Conservation (phyloP, 352 stramenopile species). For the Pythium brassicae region DNA sequence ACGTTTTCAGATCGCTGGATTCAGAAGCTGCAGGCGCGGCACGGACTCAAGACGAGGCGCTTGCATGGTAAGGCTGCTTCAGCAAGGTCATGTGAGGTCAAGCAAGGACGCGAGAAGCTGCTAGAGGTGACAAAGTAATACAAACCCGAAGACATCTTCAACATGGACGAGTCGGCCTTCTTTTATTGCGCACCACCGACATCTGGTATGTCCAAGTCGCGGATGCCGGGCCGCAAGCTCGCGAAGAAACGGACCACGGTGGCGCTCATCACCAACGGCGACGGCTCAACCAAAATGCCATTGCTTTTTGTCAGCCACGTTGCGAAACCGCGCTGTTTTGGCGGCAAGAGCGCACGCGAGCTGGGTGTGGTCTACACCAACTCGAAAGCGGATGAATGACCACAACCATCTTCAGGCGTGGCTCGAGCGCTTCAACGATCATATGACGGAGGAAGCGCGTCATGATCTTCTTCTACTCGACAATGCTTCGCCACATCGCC, state of each 20-base stretch:
- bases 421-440: not conserved
- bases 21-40: not conserved
- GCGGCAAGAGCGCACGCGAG: not conserved
- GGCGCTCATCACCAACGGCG: not conserved
- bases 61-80: not conserved
- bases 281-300: not conserved
- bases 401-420: not conserved
- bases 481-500: not conserved
- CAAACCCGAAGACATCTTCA: not conserved
- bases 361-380: not conserved
- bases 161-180: not conserved
- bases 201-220: not conserved
- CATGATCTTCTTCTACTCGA: not conserved
- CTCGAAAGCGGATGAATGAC: not conserved
- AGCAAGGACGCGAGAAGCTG: not conserved
- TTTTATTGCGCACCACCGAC: not conserved
- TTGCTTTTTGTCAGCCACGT: not conserved
- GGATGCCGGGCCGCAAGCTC: not conserved
- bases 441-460: not conserved
- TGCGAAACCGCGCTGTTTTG: not conserved
- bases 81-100: not conserved
- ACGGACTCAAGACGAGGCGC: not conserved
- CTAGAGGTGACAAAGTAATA: slow-evolving; percentile 1
- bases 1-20: not conserved
- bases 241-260: not conserved